Evolutionary conservation across 768 basidiomycete species (phyloP), one percentile per base, ranked within the genome.

Genomic region (Tephrocybe sp.): DNA sequence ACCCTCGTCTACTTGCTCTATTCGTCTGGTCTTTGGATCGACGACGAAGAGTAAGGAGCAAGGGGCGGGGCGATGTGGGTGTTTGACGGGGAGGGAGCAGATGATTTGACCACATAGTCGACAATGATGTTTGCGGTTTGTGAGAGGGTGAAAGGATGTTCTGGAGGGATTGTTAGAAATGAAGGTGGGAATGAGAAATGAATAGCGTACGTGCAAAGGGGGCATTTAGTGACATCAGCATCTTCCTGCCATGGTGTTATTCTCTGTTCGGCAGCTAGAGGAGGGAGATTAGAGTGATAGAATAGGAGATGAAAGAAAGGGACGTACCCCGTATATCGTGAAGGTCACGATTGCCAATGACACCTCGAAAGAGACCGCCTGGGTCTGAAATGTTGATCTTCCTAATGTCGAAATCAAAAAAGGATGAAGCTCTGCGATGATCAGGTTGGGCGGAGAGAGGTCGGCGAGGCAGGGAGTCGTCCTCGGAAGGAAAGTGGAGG

Each of bases 211-310:
- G 61, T 65, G 81, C 96, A 99, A 53, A 96, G 71, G 1, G 92
- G 87, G 70, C 96, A 99, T 52, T 84, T 83, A 37, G 78, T 80
- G 1, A 85, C 92, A 3, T 73, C 60, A 1, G 79, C 73, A 62
- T 98, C 96, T 32, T 88, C 84, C 64, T 97, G 84, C 96, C 96
- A 99, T 4, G 92, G 92, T 2, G 97, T 93, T 57, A 99, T 94
- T 36, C 80, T 75, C 66, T 96, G 95, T 67, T 99, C 96, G 3
- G 85, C 86, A 45, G 79, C 87, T 89, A 24, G 4, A 30, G 45
- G 22, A 35, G 19, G 25, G 44, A 50, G 19, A 38, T 19, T 8
- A n/a, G 31, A 27, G 15, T 22, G 11, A 32, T 53, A 37, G 42
- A 13, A 35, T 40, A 46, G 9, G 15, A 5, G 9, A n/a, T 5